Percentiles rank a stretch among this genome's conserved stretches.
Conservation (phyloP, 148 eudicot genomes). For the Cornus controversa region DNA sequence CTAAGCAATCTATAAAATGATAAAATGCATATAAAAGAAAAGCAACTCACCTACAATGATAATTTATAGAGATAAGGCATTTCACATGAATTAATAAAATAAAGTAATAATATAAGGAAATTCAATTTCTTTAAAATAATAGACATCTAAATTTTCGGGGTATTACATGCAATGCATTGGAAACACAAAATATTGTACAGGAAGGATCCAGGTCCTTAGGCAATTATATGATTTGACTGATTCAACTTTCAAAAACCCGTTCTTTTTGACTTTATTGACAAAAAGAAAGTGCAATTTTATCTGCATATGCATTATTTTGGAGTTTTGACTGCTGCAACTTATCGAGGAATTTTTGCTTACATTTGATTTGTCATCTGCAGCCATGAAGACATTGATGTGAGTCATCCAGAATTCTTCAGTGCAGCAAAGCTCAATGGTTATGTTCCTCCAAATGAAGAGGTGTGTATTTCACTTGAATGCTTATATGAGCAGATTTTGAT, state of each 20-base stretch:
- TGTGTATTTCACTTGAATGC: slow-evolving; percentile 13
- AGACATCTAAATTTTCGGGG: too few species aligned
- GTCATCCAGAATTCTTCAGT: slow-evolving; percentile 96
- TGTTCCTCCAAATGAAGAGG: slow-evolving; percentile 97
- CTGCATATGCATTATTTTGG: not conserved
- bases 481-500: not conserved
- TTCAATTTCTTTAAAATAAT: too few species aligned
- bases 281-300: not conserved
- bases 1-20: too few species aligned
- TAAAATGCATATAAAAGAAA: too few species aligned
- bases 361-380: slow-evolving; percentile 37
- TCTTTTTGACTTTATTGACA: not conserved
- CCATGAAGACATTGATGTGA: slow-evolving; percentile 96
- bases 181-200: too few species aligned
- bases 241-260: not conserved
- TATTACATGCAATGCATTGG: too few species aligned
- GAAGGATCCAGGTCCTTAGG: too few species aligned
- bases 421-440: slow-evolving; percentile 90
- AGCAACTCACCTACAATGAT: too few species aligned
- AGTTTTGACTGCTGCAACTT: slow-evolving; percentile 2
- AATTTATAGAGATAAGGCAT: too few species aligned
- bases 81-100: too few species aligned
- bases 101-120: too few species aligned
- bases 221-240: not conserved
- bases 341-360: not conserved